phyloP scores from a whole-genome alignment of 805 yeast species.

The Wickerhamomyces strasburgensis region DNA sequence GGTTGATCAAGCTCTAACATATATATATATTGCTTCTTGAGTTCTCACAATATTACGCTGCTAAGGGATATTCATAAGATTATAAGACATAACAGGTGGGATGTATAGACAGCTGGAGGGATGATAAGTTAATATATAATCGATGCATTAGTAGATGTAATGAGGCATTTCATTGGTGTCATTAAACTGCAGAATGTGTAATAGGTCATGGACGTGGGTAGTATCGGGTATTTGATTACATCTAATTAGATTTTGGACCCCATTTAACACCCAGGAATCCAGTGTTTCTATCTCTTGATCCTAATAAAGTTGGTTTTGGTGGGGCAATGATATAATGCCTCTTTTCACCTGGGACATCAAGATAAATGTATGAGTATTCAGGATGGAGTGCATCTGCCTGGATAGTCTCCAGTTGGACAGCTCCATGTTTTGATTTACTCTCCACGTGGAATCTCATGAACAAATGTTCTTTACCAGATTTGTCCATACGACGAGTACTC shows the following conservation, averaged over 20 bases:
- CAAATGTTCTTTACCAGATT: slow-evolving; percentile 75
- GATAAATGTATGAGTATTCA: slow-evolving; percentile 63
- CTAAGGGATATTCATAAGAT: no score
- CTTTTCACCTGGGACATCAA: slow-evolving; percentile 69
- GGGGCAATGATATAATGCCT: slow-evolving; percentile 71
- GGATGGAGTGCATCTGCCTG: slow-evolving; percentile 60
- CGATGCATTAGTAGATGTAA: no score
- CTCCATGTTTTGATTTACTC: slow-evolving; percentile 57
- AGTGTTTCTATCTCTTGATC: slow-evolving; percentile 32
- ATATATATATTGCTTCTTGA: no score
- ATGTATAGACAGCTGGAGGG: no score
- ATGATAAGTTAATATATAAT: no score
- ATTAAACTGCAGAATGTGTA: no score
- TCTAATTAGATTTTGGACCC: slow-evolving; percentile 66
- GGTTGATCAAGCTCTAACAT: background rate
- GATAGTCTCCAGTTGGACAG: slow-evolving; percentile 76
- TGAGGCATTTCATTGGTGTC: no score
- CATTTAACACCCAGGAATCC: slow-evolving; percentile 81
- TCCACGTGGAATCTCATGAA: slow-evolving; percentile 85
- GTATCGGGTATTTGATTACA: background rate
- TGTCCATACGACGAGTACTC: slow-evolving; percentile 59
- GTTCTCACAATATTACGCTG: no score
- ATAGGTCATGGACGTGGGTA: background rate
- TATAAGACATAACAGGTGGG: no score
- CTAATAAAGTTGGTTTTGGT: slow-evolving; percentile 39